Evolutionary conservation across 2,329 filamentous ascomycete species (phyloP).

Genomic region (Cladosporium velox): DNA sequence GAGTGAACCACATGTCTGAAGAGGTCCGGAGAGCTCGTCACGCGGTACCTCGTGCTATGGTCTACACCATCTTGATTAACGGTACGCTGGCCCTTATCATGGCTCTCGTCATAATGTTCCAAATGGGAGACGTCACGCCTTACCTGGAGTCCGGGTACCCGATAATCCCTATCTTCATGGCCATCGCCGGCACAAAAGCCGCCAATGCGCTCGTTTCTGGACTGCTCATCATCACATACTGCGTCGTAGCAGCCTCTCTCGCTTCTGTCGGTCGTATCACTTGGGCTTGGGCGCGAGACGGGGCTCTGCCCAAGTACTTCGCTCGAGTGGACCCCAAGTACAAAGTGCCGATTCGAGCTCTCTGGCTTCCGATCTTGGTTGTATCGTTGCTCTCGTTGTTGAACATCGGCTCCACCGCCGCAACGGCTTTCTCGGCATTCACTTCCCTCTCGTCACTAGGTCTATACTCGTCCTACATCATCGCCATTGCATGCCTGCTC

Average conservation of each 20-base stretch:
- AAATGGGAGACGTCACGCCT: constrained; percentile 38
- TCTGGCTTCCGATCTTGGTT: constrained; percentile 21
- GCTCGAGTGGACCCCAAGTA: constrained; percentile 20
- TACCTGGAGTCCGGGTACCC: constrained; percentile 20
- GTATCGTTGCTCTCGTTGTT: constrained; percentile 23
- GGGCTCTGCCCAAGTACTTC: constrained; percentile 23
- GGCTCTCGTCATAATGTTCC: constrained; percentile 43
- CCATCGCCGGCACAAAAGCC: constrained; percentile 17
- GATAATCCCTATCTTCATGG: constrained; percentile 21
- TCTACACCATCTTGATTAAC: constrained; percentile 45
- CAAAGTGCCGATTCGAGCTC: constrained; percentile 22
- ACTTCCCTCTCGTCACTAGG: constrained; percentile 22
- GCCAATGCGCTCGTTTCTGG: constrained; percentile 23
- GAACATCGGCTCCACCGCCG: constrained; percentile 22
- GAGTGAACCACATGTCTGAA: constrained; percentile 42
- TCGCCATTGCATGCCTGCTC: constrained; percentile 23
- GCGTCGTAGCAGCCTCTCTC: constrained; percentile 25
- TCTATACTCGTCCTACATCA: constrained; percentile 23
- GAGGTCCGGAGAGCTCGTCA: constrained; percentile 41
- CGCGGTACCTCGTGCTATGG: constrained; percentile 38
- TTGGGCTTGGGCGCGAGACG: constrained; percentile 26
- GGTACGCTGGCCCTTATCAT: constrained; percentile 43
- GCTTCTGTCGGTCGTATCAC: constrained; percentile 24
- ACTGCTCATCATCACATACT: constrained; percentile 25
- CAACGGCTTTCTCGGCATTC: constrained; percentile 22